phyloP scores from a whole-genome alignment of 768 basidiomycete genomes.

The Boletus sp. region DNA sequence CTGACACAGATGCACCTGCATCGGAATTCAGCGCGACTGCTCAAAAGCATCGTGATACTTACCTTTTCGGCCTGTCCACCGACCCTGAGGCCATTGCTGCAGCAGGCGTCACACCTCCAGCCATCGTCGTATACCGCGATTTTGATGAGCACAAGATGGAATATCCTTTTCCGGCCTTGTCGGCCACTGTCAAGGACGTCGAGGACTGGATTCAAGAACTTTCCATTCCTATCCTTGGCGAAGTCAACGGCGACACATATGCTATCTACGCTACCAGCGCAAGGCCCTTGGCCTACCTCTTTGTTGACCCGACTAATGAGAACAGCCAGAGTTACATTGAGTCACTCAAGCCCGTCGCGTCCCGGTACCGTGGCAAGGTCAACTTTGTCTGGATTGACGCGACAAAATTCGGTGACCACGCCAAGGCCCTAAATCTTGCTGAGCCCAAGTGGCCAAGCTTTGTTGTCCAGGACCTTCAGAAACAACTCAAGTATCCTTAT shows the following conservation, averaged over 20 bases:
- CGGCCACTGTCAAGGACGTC: constrained; percentile 57
- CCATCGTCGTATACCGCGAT: constrained; percentile 86
- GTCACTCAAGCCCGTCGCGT: constrained; percentile 70
- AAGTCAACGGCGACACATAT: constrained; percentile 95
- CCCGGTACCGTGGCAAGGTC: constrained; percentile 77
- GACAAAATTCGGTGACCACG: constrained; percentile 92
- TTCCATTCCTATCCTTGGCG: constrained; percentile 82
- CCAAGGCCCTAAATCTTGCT: constrained; percentile 83
- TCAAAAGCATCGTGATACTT: constrained; percentile 86
- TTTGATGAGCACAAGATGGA: constrained; percentile 81
- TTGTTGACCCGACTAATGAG: constrained; percentile 76
- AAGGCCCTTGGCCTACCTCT: constrained; percentile 92
- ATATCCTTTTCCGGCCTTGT: constrained; percentile 60
- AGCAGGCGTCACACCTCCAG: constrained; percentile 74
- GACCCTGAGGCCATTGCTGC: constrained; percentile 65
- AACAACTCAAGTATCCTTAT: constrained; percentile 87
- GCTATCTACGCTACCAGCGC: constrained; percentile 72
- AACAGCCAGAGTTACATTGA: constrained; percentile 64
- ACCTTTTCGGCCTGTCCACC: constrained; percentile 84
- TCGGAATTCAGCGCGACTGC: constrained; percentile 77
- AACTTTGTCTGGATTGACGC: constrained; percentile 99
- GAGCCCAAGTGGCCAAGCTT: constrained; percentile 91
- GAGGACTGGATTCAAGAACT: constrained; percentile 79
- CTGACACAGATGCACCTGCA: constrained; percentile 66
- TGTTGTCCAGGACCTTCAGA: constrained; percentile 81